phyloP scores from a whole-genome alignment of 2,329 filamentous ascomycete species.

The Calycina marina region DNA sequence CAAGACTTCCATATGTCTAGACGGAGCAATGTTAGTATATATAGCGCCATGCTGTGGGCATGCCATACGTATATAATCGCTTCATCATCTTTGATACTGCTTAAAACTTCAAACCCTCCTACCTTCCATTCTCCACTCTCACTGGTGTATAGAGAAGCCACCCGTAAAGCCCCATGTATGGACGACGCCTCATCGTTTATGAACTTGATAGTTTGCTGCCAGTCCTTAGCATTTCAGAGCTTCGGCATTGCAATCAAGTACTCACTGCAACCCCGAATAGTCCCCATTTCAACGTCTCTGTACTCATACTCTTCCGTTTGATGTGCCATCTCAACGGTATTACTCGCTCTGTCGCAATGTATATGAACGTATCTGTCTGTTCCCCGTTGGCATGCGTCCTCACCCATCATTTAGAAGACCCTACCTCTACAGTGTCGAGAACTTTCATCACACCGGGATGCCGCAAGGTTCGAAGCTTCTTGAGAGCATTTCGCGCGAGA shows the following conservation, averaged over 20 bases:
- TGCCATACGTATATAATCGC: conserved; percentile 64
- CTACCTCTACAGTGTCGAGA: conserved; percentile 82
- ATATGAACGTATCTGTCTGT: conserved; percentile 86
- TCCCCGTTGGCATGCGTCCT: conserved; percentile 12
- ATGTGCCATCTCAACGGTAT: conserved; percentile 82
- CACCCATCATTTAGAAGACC: conserved; percentile 5
- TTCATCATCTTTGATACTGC: conserved; percentile 91
- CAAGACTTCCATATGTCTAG: conserved; percentile 70
- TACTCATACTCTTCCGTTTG: conserved; percentile 70
- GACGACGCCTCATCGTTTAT: conserved; percentile 88
- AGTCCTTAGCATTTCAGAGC: background rate
- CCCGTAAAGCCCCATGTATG: conserved; percentile 75
- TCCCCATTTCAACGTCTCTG: conserved; percentile 96
- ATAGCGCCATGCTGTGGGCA: background rate
- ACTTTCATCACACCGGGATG: conserved; percentile 94
- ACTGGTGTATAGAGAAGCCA: conserved; percentile 79
- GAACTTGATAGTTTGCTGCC: conserved; percentile 78
- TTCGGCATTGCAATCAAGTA: background rate
- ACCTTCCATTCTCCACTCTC: conserved; percentile 98
- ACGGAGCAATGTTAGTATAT: conserved; percentile 3
- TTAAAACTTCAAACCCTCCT: conserved; percentile 83
- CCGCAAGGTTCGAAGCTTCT: conserved; percentile 82
- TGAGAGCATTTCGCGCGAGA: conserved; percentile 82
- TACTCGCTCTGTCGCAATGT: conserved; percentile 87
- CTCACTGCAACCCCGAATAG: conserved; percentile 69